Evolutionary conservation across 495 filamentous ascomycete species (phyloP).

Genomic region (Pyrenula massariospora): DNA sequence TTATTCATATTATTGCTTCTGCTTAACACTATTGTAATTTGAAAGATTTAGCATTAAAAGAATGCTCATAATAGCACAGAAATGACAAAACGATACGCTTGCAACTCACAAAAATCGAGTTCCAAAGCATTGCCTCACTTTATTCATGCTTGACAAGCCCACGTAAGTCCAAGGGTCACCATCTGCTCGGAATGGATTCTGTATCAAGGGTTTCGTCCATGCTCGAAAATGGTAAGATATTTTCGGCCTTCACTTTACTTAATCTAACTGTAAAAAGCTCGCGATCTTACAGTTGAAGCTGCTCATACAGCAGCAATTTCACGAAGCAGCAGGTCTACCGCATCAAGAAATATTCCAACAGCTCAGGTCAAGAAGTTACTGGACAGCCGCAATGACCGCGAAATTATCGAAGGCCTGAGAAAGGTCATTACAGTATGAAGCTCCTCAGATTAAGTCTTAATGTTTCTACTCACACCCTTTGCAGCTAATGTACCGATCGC

Average conservation of each 20-base stretch:
- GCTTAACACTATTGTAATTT: no score
- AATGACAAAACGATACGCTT: no score
- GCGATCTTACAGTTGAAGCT: constrained; percentile 94
- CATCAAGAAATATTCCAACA: constrained; percentile 33
- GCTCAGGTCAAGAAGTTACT: constrained; percentile 83
- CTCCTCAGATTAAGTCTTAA: not conserved
- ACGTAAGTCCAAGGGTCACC: no score
- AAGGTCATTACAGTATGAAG: constrained; percentile 75
- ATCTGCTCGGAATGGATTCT: constrained; percentile 94
- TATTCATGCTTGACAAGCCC: no score
- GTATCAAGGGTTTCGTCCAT: constrained; percentile 85
- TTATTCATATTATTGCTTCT: no score
- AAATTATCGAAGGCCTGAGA: constrained; percentile 84
- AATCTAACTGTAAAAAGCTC: constrained; percentile 50
- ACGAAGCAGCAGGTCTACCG: constrained; percentile 26
- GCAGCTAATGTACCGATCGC: constrained; percentile 86
- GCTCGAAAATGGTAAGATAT: constrained; percentile 68
- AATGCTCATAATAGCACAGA: no score
- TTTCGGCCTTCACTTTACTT: constrained; percentile 11
- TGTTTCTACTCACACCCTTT: not conserved
- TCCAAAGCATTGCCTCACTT: no score
- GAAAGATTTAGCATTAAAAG: no score
- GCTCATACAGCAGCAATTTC: constrained; percentile 62
- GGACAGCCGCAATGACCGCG: constrained; percentile 85
- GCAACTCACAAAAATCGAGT: no score